phyloP scores from a whole-genome alignment of 2,329 filamentous ascomycete species.

The Hypomyces perniciosus region DNA sequence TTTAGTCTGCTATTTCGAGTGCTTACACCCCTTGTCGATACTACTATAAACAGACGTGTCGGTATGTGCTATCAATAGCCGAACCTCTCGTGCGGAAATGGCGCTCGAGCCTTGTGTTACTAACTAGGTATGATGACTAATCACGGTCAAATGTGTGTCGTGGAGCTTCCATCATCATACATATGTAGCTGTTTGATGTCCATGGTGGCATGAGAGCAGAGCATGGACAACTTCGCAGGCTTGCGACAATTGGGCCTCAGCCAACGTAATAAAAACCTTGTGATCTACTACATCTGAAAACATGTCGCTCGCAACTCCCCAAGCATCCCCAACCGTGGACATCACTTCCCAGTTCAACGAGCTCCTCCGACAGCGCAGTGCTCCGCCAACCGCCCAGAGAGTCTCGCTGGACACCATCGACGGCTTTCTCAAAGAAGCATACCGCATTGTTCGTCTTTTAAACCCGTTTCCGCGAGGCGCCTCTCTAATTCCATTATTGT shows the following conservation, averaged over 20 bases:
- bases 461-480: background rate
- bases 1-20: no score
- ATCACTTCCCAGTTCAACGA: conserved; percentile 65
- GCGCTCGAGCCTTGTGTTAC: background rate
- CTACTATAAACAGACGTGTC: no score
- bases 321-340: conserved; percentile 42
- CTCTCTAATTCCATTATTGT: conserved; percentile 5
- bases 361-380: conserved; percentile 55
- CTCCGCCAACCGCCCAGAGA: conserved; percentile 38
- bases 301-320: conserved; percentile 2
- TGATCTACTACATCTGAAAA: background rate
- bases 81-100: no score
- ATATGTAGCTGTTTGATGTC: conserved; percentile 11
- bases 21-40: no score
- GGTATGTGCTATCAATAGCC: no score
- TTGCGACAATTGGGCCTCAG: background rate
- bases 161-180: background rate
- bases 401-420: conserved; percentile 56
- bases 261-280: background rate
- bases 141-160: background rate
- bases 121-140: conserved; percentile 3
- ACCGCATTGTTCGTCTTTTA: conserved; percentile 40
- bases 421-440: conserved; percentile 88
- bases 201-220: background rate
- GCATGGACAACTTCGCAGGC: background rate